Conservation (phyloP, 2,329 filamentous ascomycete species). For the Pseudogymnoascus sp. region DNA sequence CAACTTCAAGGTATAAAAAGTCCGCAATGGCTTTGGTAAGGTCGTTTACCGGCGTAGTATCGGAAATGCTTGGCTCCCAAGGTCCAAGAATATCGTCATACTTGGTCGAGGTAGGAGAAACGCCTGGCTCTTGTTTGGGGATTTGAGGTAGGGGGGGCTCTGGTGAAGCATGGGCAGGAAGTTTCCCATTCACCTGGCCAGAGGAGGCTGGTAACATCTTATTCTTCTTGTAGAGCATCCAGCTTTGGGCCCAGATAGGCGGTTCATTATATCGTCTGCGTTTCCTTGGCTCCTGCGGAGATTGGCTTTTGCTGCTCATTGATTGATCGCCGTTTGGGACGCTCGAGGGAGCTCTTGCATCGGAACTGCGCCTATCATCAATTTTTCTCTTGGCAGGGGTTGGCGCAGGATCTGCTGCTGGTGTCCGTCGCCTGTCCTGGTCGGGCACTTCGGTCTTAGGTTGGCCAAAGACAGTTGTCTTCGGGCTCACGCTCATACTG, state of each 20-base stretch:
- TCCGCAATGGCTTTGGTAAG: constrained; percentile 70
- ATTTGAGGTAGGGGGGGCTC: neutral
- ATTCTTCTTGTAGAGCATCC: constrained; percentile 10
- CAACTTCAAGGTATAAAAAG: constrained; percentile 66
- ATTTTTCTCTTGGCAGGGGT: constrained; percentile 42
- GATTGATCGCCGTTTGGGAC: constrained; percentile 16
- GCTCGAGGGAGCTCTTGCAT: constrained; percentile 20
- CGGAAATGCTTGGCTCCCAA: constrained; percentile 62
- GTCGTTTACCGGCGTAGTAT: constrained; percentile 63
- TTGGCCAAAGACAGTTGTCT: constrained; percentile 45
- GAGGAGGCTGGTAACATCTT: constrained; percentile 22
- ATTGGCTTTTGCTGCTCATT: neutral
- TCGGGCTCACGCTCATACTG: constrained; percentile 70
- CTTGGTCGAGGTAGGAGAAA: neutral
- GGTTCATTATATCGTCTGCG: constrained; percentile 38
- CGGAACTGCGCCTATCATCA: constrained; percentile 31
- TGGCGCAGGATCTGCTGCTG: constrained; percentile 29
- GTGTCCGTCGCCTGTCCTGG: constrained; percentile 23
- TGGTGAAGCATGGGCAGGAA: constrained; percentile 14
- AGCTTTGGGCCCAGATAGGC: constrained; percentile 38
- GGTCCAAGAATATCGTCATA: constrained; percentile 35
- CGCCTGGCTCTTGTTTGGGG: constrained; percentile 14
- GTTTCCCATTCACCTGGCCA: constrained; percentile 8
- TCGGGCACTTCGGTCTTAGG: constrained; percentile 21
- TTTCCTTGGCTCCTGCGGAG: constrained; percentile 3